Conservation (phyloP, 1,284 basidiomycete species). For the Neotropicomus parvogracilis region DNA sequence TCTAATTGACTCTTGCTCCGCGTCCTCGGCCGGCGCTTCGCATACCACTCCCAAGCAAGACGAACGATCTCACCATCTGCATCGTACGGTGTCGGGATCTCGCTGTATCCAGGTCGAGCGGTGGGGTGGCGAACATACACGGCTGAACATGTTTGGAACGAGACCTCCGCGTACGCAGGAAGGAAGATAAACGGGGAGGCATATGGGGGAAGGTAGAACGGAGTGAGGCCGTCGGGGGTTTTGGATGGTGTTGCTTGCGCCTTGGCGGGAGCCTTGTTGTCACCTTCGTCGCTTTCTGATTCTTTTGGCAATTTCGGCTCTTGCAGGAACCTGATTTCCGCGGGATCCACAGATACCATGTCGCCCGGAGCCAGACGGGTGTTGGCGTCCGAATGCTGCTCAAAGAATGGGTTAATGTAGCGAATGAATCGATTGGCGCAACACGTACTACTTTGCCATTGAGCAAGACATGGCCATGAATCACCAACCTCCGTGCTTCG, state of each 20-base stretch:
- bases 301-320: constrained; percentile 30
- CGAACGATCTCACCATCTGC: constrained; percentile 89
- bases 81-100: constrained; percentile 91
- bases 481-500: constrained; percentile 81
- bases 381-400: constrained; percentile 80
- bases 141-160: constrained; percentile 88
- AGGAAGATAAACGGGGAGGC: constrained; percentile 93
- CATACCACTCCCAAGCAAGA: constrained; percentile 91
- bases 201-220: constrained; percentile 86
- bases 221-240: constrained; percentile 43
- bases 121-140: constrained; percentile 96
- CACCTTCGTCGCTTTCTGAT: constrained; percentile 11
- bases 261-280: constrained; percentile 4
- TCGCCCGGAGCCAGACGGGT: constrained; percentile 93
- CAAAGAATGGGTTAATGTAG: constrained; percentile 1
- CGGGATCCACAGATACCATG: constrained; percentile 86
- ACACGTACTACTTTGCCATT: constrained; percentile 84
- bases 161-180: constrained; percentile 91
- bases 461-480: constrained; percentile 84
- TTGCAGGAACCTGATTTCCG: constrained; percentile 75
- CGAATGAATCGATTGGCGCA: constrained; percentile 5
- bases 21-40: constrained; percentile 66
- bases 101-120: constrained; percentile 86
- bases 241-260: constrained; percentile 5
- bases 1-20: constrained; percentile 65